Conservation (phyloP, 208 protist species). For the Acanthamoeba quina region DNA sequence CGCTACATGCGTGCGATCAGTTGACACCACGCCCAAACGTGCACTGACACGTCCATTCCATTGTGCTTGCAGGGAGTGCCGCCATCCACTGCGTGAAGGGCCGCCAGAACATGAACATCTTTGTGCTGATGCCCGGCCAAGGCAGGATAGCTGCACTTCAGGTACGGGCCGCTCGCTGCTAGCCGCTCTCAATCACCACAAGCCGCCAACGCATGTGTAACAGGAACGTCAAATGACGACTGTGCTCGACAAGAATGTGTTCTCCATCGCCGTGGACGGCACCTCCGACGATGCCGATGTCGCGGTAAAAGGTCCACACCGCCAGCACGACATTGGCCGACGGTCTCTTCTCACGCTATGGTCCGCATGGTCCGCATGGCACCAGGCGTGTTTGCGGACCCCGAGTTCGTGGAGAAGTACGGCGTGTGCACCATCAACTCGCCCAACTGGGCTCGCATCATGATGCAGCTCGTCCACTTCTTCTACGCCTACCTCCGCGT, state of each 20-base stretch:
- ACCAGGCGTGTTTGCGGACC: constrained; percentile 93
- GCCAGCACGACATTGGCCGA: not conserved
- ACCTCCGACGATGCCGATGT: constrained; percentile 85
- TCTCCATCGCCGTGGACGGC: constrained; percentile 83
- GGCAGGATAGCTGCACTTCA: constrained; percentile 74
- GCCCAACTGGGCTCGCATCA: constrained; percentile 98
- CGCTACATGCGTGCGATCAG: not conserved
- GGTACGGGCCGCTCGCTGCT: not conserved
- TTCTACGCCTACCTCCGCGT: constrained; percentile 95
- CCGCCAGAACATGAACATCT: constrained; percentile 65
- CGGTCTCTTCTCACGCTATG: not conserved
- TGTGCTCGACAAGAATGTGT: constrained; percentile 88
- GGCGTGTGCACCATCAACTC: constrained; percentile 95
- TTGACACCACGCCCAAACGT: not conserved
- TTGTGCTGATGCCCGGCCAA: constrained; percentile 75
- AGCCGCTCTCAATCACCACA: not conserved
- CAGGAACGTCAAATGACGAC: constrained; percentile 88
- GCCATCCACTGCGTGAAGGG: constrained; percentile 78
- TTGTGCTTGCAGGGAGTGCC: constrained; percentile 81
- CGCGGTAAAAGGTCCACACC: constrained; percentile 53
- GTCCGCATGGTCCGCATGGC: constrained; percentile 73
- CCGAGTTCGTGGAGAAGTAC: constrained; percentile 88
- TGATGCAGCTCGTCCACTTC: constrained; percentile 97
- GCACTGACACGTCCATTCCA: not conserved
- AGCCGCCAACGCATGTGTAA: not conserved